These are phyloP conservation scores for Geranium rotundifolium DNA, from an alignment of 345 rosid species.

Conservation along the genomic window DNA sequence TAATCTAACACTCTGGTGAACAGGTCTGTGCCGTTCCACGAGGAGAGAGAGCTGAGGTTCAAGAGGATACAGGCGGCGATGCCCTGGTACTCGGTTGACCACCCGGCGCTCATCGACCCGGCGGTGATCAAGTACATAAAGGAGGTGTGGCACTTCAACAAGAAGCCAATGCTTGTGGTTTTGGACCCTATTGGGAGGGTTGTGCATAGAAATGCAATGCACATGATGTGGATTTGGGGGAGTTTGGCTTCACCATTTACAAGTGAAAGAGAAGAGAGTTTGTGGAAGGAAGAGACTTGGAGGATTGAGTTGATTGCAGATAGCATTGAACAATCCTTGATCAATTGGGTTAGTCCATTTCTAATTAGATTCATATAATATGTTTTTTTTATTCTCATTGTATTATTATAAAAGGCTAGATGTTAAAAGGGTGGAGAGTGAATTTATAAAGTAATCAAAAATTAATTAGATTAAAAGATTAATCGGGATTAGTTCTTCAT, in stretches of 20 bases:
- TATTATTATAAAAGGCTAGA: no score
- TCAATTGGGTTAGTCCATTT: conserved; percentile 26
- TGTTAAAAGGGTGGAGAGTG: no score
- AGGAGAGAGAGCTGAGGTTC: conserved; percentile 15
- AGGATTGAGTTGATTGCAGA: conserved; percentile 37
- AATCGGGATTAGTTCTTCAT: no score
- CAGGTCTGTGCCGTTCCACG: conserved; percentile 22
- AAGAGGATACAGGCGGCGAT: conserved; percentile 22
- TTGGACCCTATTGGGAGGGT: conserved; percentile 52
- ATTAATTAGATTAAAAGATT: no score
- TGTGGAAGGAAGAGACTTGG: conserved; percentile 58
- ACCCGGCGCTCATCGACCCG: conserved; percentile 35
- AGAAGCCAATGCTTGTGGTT: conserved; percentile 42
- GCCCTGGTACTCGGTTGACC: conserved; percentile 51
- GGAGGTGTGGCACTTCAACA: conserved; percentile 48
- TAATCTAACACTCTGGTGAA: conserved; percentile 4
- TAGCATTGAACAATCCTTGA: conserved; percentile 21
- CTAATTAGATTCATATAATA: no score
- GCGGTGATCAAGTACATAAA: conserved; percentile 44
- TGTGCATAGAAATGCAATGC: conserved; percentile 35
- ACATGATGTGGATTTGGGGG: conserved; percentile 73
- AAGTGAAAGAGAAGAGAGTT: conserved; percentile 34
- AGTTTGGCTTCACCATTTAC: conserved; percentile 48
- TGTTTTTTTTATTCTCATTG: no score
- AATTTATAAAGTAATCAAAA: no score